These are phyloP conservation scores for Tephrocybe rancida DNA, from an alignment of 768 basidiomycete species.

Conservation along the genomic window DNA sequence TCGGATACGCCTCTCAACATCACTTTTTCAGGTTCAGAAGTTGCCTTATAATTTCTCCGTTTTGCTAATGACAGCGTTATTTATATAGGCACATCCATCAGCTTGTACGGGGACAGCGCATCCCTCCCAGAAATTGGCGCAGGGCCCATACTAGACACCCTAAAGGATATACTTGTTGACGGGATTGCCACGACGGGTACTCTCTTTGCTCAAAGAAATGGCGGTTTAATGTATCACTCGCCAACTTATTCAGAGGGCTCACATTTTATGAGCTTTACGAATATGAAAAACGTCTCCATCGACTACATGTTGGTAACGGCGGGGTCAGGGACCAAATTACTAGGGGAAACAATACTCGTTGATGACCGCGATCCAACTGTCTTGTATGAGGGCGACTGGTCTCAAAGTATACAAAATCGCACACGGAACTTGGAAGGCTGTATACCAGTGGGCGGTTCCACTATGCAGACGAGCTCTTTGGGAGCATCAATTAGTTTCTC, in stretches of 20 bases:
- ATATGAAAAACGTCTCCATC: background rate
- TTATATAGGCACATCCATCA: constrained; percentile 1
- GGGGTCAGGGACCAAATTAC: background rate
- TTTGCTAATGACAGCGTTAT: background rate
- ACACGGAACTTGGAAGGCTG: background rate
- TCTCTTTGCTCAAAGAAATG: background rate
- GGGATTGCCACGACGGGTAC: background rate
- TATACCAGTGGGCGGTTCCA: background rate
- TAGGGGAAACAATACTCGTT: constrained; percentile 5
- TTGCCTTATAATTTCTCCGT: background rate
- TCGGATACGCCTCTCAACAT: constrained; percentile 1
- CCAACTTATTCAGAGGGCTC: background rate
- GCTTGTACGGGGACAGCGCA: background rate
- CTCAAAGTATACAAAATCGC: background rate
- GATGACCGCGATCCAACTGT: background rate
- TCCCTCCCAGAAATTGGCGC: background rate
- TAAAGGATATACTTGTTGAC: background rate
- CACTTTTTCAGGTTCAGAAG: background rate
- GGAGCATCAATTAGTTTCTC: constrained; percentile 7
- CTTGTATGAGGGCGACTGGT: constrained; percentile 5
- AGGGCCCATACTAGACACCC: background rate
- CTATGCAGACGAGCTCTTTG: background rate
- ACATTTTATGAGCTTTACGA: background rate
- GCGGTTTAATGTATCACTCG: background rate
- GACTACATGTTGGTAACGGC: constrained; percentile 2